These are phyloP conservation scores for Prunus fruticosa DNA, from an alignment of 306 rosid genomes.

Conservation along the genomic window DNA sequence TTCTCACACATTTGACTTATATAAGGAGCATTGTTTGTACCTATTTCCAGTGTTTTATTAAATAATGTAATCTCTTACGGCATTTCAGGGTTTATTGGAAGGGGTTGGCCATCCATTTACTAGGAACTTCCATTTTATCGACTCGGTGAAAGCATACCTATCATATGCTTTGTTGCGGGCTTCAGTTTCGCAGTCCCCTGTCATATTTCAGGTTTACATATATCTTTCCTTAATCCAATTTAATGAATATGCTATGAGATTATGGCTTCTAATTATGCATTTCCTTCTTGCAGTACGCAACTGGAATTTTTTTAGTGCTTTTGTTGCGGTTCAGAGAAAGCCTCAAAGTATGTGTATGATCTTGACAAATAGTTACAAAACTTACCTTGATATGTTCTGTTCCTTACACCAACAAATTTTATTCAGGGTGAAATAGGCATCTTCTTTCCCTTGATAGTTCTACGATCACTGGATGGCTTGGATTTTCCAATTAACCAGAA, in stretches of 20 bases:
- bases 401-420: conserved; percentile 29
- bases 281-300: conserved; percentile 78
- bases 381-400: conserved; percentile 11
- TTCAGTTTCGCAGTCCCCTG: conserved; percentile 87
- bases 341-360: conserved; percentile 73
- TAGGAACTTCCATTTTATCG: conserved; percentile 93
- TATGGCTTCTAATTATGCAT: conserved; percentile 22
- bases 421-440: conserved; percentile 98
- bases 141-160: conserved; percentile 99
- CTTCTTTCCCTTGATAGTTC: conserved; percentile 93
- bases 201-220: conserved; percentile 88
- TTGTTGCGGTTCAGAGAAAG: conserved; percentile 95
- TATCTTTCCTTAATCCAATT: conserved; percentile 17
- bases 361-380: conserved; percentile 27
- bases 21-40: not conserved
- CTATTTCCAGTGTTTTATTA: conserved; percentile 14
- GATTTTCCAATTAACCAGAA: conserved; percentile 81
- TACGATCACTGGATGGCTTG: conserved; percentile 82
- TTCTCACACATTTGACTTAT: not conserved
- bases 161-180: conserved; percentile 95
- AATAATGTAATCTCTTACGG: conserved; percentile 14
- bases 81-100: conserved; percentile 88
- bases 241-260: conserved; percentile 6
- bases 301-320: conserved; percentile 90
- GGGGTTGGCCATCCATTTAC: conserved; percentile 95